Conservation (phyloP, 225 moss, liverwort and hornwort genomes). For the Rhytidiadelphus loreus region DNA sequence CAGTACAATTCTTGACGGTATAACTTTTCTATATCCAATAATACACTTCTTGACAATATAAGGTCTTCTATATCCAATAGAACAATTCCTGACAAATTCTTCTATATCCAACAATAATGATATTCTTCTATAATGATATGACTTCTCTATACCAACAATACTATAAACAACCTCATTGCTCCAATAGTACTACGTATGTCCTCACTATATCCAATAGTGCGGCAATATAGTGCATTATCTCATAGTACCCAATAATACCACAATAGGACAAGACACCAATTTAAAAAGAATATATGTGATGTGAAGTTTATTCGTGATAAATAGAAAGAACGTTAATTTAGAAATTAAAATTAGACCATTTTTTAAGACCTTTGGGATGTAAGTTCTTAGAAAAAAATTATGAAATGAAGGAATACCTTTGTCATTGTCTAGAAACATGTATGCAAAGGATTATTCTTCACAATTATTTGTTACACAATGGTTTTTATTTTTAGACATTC, state of each 20-base stretch:
- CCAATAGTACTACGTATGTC: background rate
- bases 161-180: background rate
- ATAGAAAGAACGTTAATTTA: background rate
- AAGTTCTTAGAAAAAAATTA: too few relatives aligned
- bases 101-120: too few relatives aligned
- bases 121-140: too few relatives aligned
- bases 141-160: too few relatives aligned
- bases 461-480: background rate
- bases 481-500: background rate
- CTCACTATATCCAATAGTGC: rapidly evolving
- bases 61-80: too few relatives aligned
- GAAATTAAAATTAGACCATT: background rate
- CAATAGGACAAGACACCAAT: background rate
- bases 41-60: too few relatives aligned
- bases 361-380: too few relatives aligned
- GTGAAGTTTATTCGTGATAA: background rate
- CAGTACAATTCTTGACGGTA: background rate
- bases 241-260: background rate
- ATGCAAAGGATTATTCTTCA: background rate
- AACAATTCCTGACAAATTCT: too few relatives aligned
- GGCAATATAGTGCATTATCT: background rate
- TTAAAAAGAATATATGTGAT: background rate
- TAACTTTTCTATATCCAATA: too few relatives aligned
- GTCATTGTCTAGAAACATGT: background rate
- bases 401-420: background rate